phyloP scores from a whole-genome alignment of 2,329 filamentous ascomycete species.

The Rhexocercosporidium sp. region DNA sequence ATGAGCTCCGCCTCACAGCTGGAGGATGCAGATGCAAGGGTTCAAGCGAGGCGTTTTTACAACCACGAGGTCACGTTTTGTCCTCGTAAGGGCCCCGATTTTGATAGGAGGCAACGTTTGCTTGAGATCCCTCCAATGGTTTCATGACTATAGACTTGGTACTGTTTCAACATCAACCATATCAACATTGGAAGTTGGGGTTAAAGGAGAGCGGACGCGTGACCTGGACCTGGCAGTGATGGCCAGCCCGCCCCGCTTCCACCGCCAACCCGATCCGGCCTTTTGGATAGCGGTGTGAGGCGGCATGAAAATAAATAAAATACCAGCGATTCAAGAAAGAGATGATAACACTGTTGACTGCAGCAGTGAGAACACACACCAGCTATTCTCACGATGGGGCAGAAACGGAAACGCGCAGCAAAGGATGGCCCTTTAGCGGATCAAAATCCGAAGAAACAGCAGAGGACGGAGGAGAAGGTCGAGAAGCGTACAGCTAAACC shows the following conservation, averaged over 20 bases:
- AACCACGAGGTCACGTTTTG: constrained; percentile 1
- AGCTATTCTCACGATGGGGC: constrained; percentile 43
- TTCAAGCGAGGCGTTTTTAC: neutral
- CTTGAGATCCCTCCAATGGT: no score
- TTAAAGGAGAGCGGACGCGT: no score
- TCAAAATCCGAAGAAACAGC: constrained; percentile 37
- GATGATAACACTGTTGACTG: neutral
- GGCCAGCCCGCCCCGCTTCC: no score
- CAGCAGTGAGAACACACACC: neutral
- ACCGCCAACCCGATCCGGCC: neutral
- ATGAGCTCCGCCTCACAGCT: constrained; percentile 1
- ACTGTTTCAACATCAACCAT: no score
- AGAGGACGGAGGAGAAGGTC: constrained; percentile 29
- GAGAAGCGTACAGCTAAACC: constrained; percentile 22
- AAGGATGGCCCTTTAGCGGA: constrained; percentile 31
- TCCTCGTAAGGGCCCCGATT: no score
- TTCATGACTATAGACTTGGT: no score
- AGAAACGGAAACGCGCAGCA: constrained; percentile 50
- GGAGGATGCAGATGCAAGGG: neutral
- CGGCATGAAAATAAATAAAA: neutral
- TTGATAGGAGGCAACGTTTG: no score
- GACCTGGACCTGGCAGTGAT: no score
- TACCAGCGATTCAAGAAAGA: neutral
- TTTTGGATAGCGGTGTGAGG: neutral
- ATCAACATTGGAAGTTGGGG: no score